These are phyloP conservation scores for Sequoia sempervirens DNA, from an alignment of 75 land plant genomes.

Conservation along the genomic window DNA sequence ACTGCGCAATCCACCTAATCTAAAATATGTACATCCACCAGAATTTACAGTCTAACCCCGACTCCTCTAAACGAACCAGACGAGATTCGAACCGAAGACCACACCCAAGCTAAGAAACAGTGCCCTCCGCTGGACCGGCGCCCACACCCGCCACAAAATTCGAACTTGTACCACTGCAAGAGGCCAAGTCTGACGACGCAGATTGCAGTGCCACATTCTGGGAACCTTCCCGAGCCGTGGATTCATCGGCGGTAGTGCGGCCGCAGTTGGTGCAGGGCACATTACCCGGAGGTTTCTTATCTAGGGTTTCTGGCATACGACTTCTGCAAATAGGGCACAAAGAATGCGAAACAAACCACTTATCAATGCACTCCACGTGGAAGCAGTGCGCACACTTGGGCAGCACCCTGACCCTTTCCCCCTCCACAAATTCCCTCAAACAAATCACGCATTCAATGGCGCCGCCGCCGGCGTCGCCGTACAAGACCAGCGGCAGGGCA, in stretches of 20 bases:
- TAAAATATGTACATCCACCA: too few species aligned
- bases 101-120: too few species aligned
- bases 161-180: neutral
- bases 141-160: neutral
- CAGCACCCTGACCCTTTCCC: constrained; percentile 28
- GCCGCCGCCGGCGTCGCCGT: neutral
- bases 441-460: constrained; percentile 29
- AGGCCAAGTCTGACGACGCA: neutral
- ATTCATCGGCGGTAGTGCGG: neutral
- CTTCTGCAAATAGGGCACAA: constrained; percentile 33
- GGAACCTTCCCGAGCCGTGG: neutral
- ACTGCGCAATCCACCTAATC: too few species aligned
- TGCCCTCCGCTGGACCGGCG: neutral
- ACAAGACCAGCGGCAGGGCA: constrained; percentile 7
- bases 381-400: constrained; percentile 35
- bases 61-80: too few species aligned
- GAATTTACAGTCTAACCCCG: too few species aligned
- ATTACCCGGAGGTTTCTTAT: neutral
- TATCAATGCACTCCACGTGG: constrained; percentile 42
- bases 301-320: neutral
- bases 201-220: neutral
- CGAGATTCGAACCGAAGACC: too few species aligned
- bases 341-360: constrained; percentile 36
- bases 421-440: constrained; percentile 27
- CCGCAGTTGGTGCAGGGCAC: neutral